Base-by-base conservation (phyloP, 305 asterid species). In the Fraxinus nigra region DNA sequence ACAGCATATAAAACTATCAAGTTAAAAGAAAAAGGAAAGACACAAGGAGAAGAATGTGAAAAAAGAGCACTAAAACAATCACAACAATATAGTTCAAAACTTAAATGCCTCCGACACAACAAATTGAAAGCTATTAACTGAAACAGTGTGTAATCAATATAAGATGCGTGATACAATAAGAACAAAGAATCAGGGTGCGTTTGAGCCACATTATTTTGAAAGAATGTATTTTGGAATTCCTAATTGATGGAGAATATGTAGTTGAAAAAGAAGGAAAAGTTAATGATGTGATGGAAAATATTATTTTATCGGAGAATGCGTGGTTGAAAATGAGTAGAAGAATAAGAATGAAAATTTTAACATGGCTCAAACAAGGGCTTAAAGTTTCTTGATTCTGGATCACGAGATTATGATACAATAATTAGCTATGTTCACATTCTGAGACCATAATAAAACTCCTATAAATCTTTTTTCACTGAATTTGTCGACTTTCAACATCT, bases 1-100 rank as follows among this genome's bases (percentile, higher is more conserved):
- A 84, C 85, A 90, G 37, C 78, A 82, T 63, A 86, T 14, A 54
- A 33, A 82, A 67, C 48, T 59, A 86, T 79, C 80, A 84, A 72
- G 72, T 80, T 76, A 76, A 22, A 22, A 61, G 72, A 32, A 22
- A 22, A 22, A 22, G 14, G 72, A 65, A 9, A 28, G 37, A 13
- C 16, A 32, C 10, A 28, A 5, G 37, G 26, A 65, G 73, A 65
- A 65, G n/a, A 65, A 65, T 65, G 73, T 1, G 20, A 11, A 26
- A 65, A 26, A 65, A 10, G 73, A 65, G 37, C 18, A 65, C 5
- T 11, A 10, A 26, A 28, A 18, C 73, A 65, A 65, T 26, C 35
- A 65, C 73, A 65, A 26, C 8, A 65, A 1, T 10, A 26, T 65
- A 65, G 35, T 65, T 65, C 72, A 61, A 61, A 9, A 61, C 61